Percentiles rank a stretch among this genome's conserved stretches.
Conservation (phyloP, 2,329 filamentous ascomycete genomes). For the Ascochyta rabiei region DNA sequence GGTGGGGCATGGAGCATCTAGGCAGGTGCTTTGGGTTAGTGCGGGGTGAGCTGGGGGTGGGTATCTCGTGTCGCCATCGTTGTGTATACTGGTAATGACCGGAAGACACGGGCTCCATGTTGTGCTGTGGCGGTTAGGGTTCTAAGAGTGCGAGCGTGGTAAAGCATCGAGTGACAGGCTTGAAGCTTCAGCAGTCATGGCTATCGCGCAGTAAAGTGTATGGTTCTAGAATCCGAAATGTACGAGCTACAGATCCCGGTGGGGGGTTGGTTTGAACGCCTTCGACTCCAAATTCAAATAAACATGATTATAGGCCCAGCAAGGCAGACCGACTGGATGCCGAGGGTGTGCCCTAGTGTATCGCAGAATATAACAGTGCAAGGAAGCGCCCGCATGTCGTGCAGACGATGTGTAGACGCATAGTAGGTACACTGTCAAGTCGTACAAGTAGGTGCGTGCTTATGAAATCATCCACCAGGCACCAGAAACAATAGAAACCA, state of each 20-base stretch:
- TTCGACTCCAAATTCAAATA: conserved; percentile 10
- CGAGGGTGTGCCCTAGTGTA: conserved; percentile 1
- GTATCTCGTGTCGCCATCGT: no score
- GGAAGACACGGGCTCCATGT: no score
- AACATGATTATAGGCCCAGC: conserved; percentile 9
- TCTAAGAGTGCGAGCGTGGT: no score
- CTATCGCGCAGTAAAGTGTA: no score
- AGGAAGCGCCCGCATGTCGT: neutral
- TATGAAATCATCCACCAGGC: conserved; percentile 60
- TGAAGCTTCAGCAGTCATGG: no score
- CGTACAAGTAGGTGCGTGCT: neutral
- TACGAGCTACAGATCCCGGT: conserved; percentile 2
- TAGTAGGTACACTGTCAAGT: neutral
- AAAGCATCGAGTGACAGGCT: no score
- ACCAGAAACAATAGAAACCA: conserved; percentile 62
- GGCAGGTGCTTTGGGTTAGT: conserved; percentile 10
- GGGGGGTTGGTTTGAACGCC: conserved; percentile 5
- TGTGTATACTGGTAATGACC: neutral
- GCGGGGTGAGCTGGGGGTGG: conserved; percentile 1
- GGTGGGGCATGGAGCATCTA: conserved; percentile 15
- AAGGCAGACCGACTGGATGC: neutral
- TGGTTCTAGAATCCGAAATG: no score
- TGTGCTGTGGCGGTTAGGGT: neutral
- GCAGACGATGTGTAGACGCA: neutral
- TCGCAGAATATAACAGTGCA: conserved; percentile 4